Base-by-base conservation (phyloP, 2,329 filamentous ascomycete species). In the Nigrospora osmanthi region DNA sequence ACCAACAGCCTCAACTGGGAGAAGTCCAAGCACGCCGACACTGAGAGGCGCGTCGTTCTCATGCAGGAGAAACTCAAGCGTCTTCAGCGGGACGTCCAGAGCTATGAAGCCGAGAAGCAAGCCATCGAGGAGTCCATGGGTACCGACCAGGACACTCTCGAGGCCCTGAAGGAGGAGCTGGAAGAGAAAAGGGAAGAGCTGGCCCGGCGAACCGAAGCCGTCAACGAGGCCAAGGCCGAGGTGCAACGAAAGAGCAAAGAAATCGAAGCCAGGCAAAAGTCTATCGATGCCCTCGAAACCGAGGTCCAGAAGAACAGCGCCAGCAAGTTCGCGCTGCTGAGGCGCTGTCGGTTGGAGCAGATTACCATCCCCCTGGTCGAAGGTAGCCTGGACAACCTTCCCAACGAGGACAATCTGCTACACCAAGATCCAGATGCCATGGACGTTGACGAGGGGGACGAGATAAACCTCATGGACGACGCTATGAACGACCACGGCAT, bases 291-390 rank as follows among this genome's bases (percentile, higher is more conserved):
- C 6, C 70, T 94, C n/a, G 90, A 97, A 64, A 83, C 85, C 1
- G 85, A 89, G 49, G 82, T 95, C 41, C 89, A 95, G 64, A 87
- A 86, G 57, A 89, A 89, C 58, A 87, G 85, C 47, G 83, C 89
- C 0, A 82, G 80, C 56, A 87, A 93, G 60, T 95, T 95, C 60
- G 83, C 83, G 38, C 70, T 95, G 39, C 76, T 98, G 43, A 82
- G 89, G 58, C 82, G 88, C 50, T 97, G 91, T 71, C 91, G 94
- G 61, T 81, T 98, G 39, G 91, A 97, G 61, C 90, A 96, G 59
- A 87, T 97, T 53, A 81, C 85, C 50, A 77, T 98, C 47, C 93
- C 93, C 2, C 74, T 98, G 17, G 70, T 75, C 2, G 71, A 81
- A 46, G 83, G 83, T 19, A 95, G 89, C 3, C 73, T 98, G 19